Evolutionary conservation across 1,284 basidiomycete species (phyloP).

Genomic region (Sphagnurus paluster): DNA sequence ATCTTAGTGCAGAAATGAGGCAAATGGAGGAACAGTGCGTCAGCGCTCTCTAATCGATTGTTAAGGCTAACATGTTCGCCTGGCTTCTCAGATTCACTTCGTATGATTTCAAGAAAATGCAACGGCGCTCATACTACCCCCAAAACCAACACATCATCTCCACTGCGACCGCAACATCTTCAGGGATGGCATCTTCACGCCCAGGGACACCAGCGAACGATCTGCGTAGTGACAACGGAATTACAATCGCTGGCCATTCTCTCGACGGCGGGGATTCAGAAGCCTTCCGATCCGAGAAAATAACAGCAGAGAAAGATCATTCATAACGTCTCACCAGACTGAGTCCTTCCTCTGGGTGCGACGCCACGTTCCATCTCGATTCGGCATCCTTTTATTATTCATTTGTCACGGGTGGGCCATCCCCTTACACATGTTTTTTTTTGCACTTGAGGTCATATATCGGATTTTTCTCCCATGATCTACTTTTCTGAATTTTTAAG

Average conservation of each 20-base stretch:
- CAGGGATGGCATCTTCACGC: constrained; percentile 48
- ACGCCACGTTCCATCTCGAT: neutral
- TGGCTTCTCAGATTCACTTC: constrained; percentile 60
- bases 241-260: constrained; percentile 39
- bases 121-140: constrained; percentile 80
- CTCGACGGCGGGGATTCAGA: constrained; percentile 36
- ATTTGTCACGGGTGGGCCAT: constrained; percentile 8
- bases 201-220: constrained; percentile 49
- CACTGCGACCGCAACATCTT: constrained; percentile 51
- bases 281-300: constrained; percentile 33
- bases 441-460: constrained; percentile 14
- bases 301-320: constrained; percentile 38
- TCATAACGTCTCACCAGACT: constrained; percentile 24
- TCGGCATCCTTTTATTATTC: neutral
- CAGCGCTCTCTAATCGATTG: neutral
- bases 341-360: neutral
- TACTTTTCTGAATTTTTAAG: no score
- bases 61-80: no score
- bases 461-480: no score
- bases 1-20: constrained; percentile 86
- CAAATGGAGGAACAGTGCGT: constrained; percentile 98
- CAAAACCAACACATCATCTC: constrained; percentile 69
- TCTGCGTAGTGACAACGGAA: constrained; percentile 38
- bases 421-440: constrained; percentile 3
- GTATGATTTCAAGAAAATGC: constrained; percentile 86